Percentiles rank a stretch among this genome's conserved stretches.
phyloP scores from a whole-genome alignment of 2,329 filamentous ascomycete genomes.

The Fusarium algeriense region DNA sequence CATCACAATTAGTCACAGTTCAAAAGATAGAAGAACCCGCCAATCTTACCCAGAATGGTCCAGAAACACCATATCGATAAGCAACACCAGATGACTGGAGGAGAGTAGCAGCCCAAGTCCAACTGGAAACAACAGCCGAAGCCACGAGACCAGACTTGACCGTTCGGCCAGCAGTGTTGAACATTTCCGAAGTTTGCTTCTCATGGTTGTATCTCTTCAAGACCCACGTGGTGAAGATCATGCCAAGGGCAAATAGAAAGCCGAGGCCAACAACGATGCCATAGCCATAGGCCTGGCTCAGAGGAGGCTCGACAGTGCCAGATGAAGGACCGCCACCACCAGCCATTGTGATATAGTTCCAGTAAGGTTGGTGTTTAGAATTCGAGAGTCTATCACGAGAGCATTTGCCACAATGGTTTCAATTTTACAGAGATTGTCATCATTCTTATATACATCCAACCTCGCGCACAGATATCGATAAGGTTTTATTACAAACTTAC shows the following conservation, averaged over 20 bases:
- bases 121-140: constrained; percentile 90
- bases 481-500: no score
- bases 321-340: constrained; percentile 36
- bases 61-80: constrained; percentile 80
- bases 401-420: background rate
- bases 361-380: background rate
- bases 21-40: fast-evolving
- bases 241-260: constrained; percentile 78
- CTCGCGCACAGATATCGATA: no score
- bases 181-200: constrained; percentile 91
- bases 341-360: constrained; percentile 28
- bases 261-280: constrained; percentile 82
- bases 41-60: constrained; percentile 61
- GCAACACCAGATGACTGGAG: constrained; percentile 85
- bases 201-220: constrained; percentile 64
- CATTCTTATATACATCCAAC: background rate
- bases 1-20: background rate
- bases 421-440: constrained; percentile 1
- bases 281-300: constrained; percentile 77
- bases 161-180: constrained; percentile 87
- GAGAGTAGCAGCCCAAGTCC: constrained; percentile 92
- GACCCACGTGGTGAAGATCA: constrained; percentile 55
- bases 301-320: constrained; percentile 46
- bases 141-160: constrained; percentile 91
- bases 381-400: background rate